Conservation (phyloP, 208 protist species). For the Balamuthia mandrillaris region DNA sequence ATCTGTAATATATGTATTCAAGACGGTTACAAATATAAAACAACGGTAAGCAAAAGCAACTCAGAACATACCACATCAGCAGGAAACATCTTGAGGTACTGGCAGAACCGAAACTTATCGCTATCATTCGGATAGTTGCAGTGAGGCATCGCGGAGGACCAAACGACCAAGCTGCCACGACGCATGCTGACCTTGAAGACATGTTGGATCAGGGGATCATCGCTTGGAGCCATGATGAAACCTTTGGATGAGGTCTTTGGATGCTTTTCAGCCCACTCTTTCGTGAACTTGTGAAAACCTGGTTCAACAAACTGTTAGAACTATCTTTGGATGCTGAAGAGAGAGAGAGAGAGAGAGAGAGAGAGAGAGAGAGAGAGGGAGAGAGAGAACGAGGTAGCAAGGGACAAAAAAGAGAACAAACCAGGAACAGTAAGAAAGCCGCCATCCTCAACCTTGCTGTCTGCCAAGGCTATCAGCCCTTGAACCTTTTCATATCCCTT, state of each 20-base stretch:
- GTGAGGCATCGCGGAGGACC: slow-evolving; percentile 11
- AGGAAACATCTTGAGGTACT: slow-evolving; percentile 42
- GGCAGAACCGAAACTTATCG: neutral
- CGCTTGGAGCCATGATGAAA: neutral
- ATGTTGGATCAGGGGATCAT: neutral
- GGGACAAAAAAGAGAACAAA: no score
- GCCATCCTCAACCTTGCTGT: slow-evolving; percentile 17
- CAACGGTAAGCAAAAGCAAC: neutral
- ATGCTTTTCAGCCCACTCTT: neutral
- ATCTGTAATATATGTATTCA: neutral
- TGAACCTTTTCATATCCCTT: slow-evolving; percentile 19
- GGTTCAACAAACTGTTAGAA: no score
- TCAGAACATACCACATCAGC: neutral
- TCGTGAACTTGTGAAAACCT: slow-evolving; percentile 18
- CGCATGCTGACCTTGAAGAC: slow-evolving; percentile 3
- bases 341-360: no score
- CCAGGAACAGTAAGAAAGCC: slow-evolving; percentile 19
- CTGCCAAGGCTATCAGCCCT: neutral
- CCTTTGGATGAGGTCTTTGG: neutral
- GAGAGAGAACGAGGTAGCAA: no score
- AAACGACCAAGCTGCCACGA: slow-evolving; percentile 2
- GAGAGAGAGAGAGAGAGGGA: no score
- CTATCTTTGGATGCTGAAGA: no score
- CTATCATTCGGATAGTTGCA: slow-evolving; percentile 31
- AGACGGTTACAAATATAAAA: neutral